Evolutionary conservation across 1,284 basidiomycete genomes (phyloP).

Genomic region (Ustilago bromivora): DNA sequence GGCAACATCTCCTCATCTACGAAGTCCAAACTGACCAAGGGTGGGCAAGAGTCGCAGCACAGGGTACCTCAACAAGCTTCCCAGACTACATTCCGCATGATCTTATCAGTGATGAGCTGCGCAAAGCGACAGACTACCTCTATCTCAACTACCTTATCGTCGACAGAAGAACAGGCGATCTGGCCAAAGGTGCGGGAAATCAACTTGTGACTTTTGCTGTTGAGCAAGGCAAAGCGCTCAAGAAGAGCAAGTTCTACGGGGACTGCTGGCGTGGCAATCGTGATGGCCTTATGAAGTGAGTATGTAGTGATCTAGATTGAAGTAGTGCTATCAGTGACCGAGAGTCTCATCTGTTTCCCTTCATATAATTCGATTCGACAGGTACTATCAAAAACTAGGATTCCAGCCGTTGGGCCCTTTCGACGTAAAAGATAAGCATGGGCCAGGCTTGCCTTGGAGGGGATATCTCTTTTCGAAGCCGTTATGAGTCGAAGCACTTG

Average conservation of each 20-base stretch:
- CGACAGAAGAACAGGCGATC: constrained; percentile 27
- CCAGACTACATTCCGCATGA: constrained; percentile 26
- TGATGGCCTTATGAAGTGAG: constrained; percentile 38
- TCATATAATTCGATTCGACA: neutral
- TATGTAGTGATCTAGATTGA: neutral
- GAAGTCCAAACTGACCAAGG: constrained; percentile 18
- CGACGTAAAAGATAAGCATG: constrained; percentile 47
- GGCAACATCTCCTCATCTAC: constrained; percentile 24
- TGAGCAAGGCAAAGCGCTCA: constrained; percentile 1
- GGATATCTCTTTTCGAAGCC: constrained; percentile 35
- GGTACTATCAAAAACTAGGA: constrained; percentile 44
- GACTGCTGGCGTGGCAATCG: constrained; percentile 53
- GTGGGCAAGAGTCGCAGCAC: constrained; percentile 34
- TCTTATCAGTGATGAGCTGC: neutral
- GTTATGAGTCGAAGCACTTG: neutral
- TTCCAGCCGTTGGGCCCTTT: constrained; percentile 31
- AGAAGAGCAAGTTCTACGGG: constrained; percentile 25
- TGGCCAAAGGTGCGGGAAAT: constrained; percentile 31
- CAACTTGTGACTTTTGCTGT: constrained; percentile 20
- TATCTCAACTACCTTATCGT: constrained; percentile 46
- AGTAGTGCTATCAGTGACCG: neutral
- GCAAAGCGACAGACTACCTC: constrained; percentile 17
- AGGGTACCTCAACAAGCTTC: constrained; percentile 11
- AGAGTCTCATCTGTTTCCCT: neutral
- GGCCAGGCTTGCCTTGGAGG: constrained; percentile 30